These are phyloP conservation scores for Butyriboletus loyo DNA, from an alignment of 768 basidiomycete species.

Conservation along the genomic window DNA sequence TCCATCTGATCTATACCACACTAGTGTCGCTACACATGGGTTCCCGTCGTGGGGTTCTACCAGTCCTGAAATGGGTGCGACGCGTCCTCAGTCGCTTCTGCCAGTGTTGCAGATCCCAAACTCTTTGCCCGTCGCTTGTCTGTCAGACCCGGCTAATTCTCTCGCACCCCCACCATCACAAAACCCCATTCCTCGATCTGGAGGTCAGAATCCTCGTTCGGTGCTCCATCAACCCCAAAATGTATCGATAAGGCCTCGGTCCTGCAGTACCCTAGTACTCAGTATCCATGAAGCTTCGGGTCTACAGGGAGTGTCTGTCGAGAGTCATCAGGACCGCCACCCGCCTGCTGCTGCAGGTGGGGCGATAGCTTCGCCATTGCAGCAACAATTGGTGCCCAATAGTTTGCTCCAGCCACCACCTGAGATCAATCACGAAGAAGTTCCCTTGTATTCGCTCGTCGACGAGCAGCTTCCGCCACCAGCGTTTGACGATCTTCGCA, in stretches of 20 bases:
- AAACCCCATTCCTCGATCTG: neutral
- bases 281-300: neutral
- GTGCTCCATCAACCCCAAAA: neutral
- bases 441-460: slow-evolving; percentile 23
- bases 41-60: slow-evolving; percentile 2
- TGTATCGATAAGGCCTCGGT: neutral
- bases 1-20: slow-evolving; percentile 18
- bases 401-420: neutral
- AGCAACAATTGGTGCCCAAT: neutral
- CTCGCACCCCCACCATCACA: neutral
- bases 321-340: neutral
- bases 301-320: neutral
- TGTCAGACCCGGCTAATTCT: neutral
- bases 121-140: neutral
- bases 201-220: neutral
- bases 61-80: neutral
- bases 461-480: slow-evolving; percentile 26
- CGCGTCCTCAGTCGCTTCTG: neutral
- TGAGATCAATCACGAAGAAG: slow-evolving; percentile 15
- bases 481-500: slow-evolving; percentile 19
- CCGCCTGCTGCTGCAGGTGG: neutral
- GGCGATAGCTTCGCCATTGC: neutral
- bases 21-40: slow-evolving; percentile 3
- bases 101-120: neutral
- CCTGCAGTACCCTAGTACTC: neutral